phyloP scores from a whole-genome alignment of 2,329 filamentous ascomycete species.

The Pseudogymnoascus sp. region DNA sequence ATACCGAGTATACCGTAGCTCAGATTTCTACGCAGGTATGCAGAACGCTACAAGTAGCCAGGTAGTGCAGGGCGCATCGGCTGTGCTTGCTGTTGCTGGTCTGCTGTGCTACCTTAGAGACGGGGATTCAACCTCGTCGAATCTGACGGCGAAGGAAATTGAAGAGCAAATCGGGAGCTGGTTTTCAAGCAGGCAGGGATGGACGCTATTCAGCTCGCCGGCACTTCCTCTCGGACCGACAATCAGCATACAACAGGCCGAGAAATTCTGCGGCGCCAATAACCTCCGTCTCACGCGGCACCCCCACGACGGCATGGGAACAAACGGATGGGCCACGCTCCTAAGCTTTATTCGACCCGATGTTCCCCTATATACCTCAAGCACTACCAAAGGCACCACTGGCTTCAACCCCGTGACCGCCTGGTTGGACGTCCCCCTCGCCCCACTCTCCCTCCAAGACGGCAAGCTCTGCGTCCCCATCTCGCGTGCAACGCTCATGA shows the following conservation, averaged over 20 bases:
- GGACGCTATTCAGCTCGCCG: neutral
- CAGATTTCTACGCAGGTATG: neutral
- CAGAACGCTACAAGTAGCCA: neutral
- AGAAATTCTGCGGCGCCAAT: slow-evolving; percentile 11
- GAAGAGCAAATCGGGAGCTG: neutral
- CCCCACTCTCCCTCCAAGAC: neutral
- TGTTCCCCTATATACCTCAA: too few relatives aligned
- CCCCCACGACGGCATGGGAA: slow-evolving; percentile 7
- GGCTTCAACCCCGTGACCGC: neutral
- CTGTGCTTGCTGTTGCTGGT: neutral
- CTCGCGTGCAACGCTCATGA: slow-evolving; percentile 12
- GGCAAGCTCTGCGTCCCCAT: slow-evolving; percentile 8
- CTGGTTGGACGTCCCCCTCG: neutral
- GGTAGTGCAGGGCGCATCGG: neutral
- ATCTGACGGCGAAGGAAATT: neutral
- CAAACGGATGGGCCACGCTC: slow-evolving; percentile 6
- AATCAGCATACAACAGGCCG: slow-evolving; percentile 9
- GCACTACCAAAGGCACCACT: neutral
- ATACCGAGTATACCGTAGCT: neutral
- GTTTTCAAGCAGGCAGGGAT: neutral
- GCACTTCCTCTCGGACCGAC: neutral
- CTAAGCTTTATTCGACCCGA: slow-evolving; percentile 5
- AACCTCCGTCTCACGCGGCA: slow-evolving; percentile 8
- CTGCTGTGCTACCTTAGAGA: neutral
- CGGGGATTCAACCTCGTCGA: neutral